Evolutionary conservation across 768 basidiomycete genomes (phyloP), one percentile per base, ranked within the genome.

Genomic region (Xerocomellus dryophilus): DNA sequence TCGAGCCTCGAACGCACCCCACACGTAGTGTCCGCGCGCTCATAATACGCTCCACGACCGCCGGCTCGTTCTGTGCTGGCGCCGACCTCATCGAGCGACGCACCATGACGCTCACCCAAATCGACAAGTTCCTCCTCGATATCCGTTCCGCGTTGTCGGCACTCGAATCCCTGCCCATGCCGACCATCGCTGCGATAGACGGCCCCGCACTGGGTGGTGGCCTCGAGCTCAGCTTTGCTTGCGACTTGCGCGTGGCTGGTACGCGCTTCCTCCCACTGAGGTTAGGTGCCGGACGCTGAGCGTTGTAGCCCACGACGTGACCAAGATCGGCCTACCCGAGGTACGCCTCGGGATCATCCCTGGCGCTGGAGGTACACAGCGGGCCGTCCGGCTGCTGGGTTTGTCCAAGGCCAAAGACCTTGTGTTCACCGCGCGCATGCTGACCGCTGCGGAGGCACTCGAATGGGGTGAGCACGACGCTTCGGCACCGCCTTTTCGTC

Each of bases 151-250:
- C 90, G 9, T 71, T 98, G 38, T 77, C 80, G 27, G 81, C 81
- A 62, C 80, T 98, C n/a, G 93, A 94, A 71, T 75, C 78, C 38
- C 74, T 96, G 32, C 87, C 88, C 6, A 81, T 95, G 75, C 94
- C 94, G 4, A 95, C 92, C 15, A 89, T 97, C 51, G 89, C 89
- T 34, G 92, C 93, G 5, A 89, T 98, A 39, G 94, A 97, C 66
- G 94, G 94, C 0, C 91, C 90, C 18, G 94, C 94, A 9, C 77
- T 98, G 0, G 94, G 94, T 10, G 94, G 94, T n/a, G 94, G 94
- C 2, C 77, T 94, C 27, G 94, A 98, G 70, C 71, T 97, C 53
- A 80, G 86, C 53, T 78, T 98, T 49, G 88, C 91, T 3, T 96
- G 93, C 71, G 94, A 98, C 75, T 71, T 98, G 63, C 82, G 94